Conservation (phyloP, 1,139 yeast species). For the Saccharomyces hybrid region DNA sequence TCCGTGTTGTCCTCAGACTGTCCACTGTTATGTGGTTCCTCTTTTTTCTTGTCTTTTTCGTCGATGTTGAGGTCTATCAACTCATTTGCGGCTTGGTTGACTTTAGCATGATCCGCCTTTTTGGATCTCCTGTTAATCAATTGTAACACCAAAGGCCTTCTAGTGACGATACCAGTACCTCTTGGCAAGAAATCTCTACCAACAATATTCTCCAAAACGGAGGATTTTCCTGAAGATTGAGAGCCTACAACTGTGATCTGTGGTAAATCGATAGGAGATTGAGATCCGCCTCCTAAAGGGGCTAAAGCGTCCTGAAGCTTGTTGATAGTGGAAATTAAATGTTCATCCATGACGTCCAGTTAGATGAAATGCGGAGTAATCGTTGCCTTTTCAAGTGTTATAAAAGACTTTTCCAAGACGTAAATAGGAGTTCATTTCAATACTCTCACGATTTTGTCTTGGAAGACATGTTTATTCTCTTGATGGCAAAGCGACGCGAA, state of each 20-base stretch:
- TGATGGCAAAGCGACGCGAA: constrained; percentile 1
- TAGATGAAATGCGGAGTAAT: background rate
- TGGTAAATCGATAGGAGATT: constrained; percentile 84
- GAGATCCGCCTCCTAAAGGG: constrained; percentile 81
- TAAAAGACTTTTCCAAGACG: background rate
- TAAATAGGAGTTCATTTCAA: background rate
- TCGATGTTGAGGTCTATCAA: constrained; percentile 33
- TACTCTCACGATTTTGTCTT: background rate
- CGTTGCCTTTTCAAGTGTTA: background rate
- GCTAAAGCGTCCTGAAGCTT: constrained; percentile 91
- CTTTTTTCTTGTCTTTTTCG: constrained; percentile 17
- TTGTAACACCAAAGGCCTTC: constrained; percentile 84
- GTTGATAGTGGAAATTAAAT: constrained; percentile 83
- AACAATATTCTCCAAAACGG: constrained; percentile 88
- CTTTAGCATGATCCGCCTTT: constrained; percentile 17
- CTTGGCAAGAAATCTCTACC: constrained; percentile 93
- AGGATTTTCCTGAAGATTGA: constrained; percentile 89
- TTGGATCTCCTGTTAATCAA: constrained; percentile 60
- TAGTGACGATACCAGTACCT: constrained; percentile 93
- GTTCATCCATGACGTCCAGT: constrained; percentile 65
- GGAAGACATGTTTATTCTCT: background rate
- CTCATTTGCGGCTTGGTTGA: constrained; percentile 29
- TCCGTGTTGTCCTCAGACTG: constrained; percentile 69
- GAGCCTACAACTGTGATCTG: constrained; percentile 97
- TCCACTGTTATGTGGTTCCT: constrained; percentile 22